Conservation (phyloP, 345 rosid genomes). For the Eucalyptus coolabah region DNA sequence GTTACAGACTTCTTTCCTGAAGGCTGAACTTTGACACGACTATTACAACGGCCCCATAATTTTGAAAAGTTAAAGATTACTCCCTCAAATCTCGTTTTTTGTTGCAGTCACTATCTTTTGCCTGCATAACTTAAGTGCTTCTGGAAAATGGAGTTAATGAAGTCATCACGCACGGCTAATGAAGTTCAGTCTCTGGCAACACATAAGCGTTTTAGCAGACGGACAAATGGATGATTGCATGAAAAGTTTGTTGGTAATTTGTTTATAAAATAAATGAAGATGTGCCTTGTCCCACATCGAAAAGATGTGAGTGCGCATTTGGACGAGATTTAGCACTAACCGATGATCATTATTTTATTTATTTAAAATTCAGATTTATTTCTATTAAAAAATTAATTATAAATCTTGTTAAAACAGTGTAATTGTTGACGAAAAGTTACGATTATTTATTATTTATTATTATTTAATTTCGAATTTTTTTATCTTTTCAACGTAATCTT, state of each 20-base stretch:
- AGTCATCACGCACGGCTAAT: background rate
- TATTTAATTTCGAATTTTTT: too few relatives aligned
- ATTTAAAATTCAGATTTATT: too few relatives aligned
- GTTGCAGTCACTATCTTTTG: background rate
- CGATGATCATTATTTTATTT: too few relatives aligned
- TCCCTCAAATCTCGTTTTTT: background rate
- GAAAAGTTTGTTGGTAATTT: background rate
- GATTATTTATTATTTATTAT: too few relatives aligned
- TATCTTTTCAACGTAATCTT: too few relatives aligned
- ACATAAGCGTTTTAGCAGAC: background rate
- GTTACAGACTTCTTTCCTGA: background rate
- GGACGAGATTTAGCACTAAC: rapidly evolving
- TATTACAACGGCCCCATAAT: background rate
- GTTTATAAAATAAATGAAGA: too few relatives aligned
- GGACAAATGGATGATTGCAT: background rate
- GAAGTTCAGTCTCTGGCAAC: background rate
- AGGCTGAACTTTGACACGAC: background rate
- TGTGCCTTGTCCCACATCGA: too few relatives aligned
- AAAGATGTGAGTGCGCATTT: too few relatives aligned
- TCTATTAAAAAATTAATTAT: too few relatives aligned
- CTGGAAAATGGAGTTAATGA: background rate
- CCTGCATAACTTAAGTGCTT: background rate
- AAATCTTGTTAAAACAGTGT: too few relatives aligned
- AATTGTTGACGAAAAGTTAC: rapidly evolving
- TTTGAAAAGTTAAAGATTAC: background rate